Conservation (phyloP, 2,329 filamentous ascomycete species). For the Xylariaceae sp. region DNA sequence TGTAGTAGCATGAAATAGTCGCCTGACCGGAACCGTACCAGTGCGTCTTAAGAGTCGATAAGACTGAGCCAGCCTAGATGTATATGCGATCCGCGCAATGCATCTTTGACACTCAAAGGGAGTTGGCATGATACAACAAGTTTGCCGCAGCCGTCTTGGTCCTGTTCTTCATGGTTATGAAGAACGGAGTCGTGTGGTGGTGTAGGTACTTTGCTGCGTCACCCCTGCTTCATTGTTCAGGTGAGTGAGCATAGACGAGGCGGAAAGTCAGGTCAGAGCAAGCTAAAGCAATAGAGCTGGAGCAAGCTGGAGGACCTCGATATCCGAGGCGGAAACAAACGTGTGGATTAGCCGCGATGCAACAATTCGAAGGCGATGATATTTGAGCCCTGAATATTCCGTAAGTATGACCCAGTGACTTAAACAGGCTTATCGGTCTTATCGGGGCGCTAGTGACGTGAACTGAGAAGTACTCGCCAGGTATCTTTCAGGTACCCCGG, state of each 20-base stretch:
- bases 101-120: slow-evolving; percentile 31
- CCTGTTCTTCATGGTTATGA: slow-evolving; percentile 10
- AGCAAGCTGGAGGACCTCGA: no score
- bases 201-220: not conserved
- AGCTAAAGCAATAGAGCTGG: no score
- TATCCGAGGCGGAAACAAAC: not conserved
- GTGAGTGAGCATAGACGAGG: not conserved
- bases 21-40: slow-evolving; percentile 7
- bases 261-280: no score
- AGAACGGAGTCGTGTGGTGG: not conserved
- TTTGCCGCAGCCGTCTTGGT: slow-evolving; percentile 2
- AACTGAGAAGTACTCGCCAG: not conserved
- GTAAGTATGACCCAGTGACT: not conserved
- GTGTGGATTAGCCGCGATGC: not conserved
- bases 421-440: slow-evolving; percentile 9
- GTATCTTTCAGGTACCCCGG: not conserved
- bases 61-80: not conserved
- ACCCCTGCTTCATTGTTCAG: not conserved
- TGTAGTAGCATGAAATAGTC: not conserved
- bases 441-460: not conserved
- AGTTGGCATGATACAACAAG: slow-evolving; percentile 24
- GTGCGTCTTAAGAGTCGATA: slow-evolving; percentile 2
- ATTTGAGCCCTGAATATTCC: not conserved
- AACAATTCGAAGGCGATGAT: not conserved
- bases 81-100: slow-evolving; percentile 23